Conservation (phyloP, 2,329 filamentous ascomycete genomes). For the Cryphonectria nitschkei region DNA sequence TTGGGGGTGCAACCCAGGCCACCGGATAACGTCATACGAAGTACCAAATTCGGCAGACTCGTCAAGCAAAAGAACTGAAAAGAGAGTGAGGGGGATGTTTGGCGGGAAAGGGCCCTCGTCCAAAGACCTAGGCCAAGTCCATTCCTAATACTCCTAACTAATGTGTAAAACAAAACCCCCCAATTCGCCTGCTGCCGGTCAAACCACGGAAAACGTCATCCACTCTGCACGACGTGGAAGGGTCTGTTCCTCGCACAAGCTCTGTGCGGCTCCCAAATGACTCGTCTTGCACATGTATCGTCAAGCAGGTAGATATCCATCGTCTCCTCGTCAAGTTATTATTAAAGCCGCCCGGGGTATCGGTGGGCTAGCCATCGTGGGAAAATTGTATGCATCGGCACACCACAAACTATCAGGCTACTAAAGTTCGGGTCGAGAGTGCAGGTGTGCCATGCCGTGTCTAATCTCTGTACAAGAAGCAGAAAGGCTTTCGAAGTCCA, state of each 20-base stretch:
- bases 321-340: slow-evolving; percentile 30
- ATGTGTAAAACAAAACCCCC: slow-evolving; percentile 11
- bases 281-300: slow-evolving; percentile 23
- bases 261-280: slow-evolving; percentile 20
- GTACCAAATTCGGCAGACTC: neutral
- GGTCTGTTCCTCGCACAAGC: slow-evolving; percentile 16
- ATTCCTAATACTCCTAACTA: slow-evolving; percentile 23
- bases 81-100: neutral
- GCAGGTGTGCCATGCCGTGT: slow-evolving; percentile 18
- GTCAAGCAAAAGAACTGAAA: neutral
- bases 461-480: slow-evolving; percentile 30
- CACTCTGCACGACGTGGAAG: slow-evolving; percentile 6
- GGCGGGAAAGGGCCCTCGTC: neutral
- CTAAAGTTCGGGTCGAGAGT: neutral
- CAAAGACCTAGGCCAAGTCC: slow-evolving; percentile 12
- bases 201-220: slow-evolving; percentile 11
- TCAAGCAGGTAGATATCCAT: slow-evolving; percentile 29
- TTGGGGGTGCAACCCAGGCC: neutral
- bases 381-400: slow-evolving; percentile 21
- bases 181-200: neutral
- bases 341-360: slow-evolving; percentile 28
- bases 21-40: slow-evolving; percentile 1
- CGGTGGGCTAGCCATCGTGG: slow-evolving; percentile 22
- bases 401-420: neutral
- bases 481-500: slow-evolving; percentile 20